These are phyloP conservation scores for Aspergillus affinis DNA, from an alignment of 495 filamentous ascomycete genomes.

Conservation along the genomic window DNA sequence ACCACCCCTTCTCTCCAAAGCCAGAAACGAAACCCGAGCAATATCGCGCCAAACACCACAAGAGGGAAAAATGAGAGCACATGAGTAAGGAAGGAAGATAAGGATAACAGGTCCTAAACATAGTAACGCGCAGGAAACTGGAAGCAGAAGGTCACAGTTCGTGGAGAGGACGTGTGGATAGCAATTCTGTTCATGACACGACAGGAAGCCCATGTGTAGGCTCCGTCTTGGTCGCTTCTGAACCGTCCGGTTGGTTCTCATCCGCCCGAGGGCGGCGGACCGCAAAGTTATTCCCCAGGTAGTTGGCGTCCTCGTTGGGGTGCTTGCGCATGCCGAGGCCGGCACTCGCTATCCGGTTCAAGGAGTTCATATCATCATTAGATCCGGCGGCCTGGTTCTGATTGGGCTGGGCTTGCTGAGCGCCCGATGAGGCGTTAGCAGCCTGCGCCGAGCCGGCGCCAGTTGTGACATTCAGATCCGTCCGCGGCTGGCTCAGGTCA, in stretches of 20 bases:
- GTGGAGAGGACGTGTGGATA: neutral
- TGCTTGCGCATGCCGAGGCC: conserved; percentile 50
- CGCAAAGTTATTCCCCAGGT: conserved; percentile 34
- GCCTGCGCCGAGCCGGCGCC: conserved; percentile 20
- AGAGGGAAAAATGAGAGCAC: neutral
- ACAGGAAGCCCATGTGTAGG: conserved; percentile 33
- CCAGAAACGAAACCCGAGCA: conserved; percentile 2
- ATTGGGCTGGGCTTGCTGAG: conserved; percentile 28
- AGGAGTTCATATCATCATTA: conserved; percentile 45
- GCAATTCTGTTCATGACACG: conserved; percentile 16
- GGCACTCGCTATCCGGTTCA: conserved; percentile 48
- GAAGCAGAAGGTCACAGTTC: neutral
- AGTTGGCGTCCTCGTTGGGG: conserved; percentile 35
- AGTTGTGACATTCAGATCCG: conserved; percentile 27
- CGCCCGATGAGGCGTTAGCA: conserved; percentile 11
- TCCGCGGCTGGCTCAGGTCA: conserved; percentile 46
- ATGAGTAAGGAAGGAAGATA: neutral
- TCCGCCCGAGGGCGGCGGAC: conserved; percentile 37
- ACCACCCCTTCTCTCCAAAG: conserved; percentile 4
- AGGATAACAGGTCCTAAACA: conserved; percentile 1
- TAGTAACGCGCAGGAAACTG: neutral
- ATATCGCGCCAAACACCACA: conserved; percentile 1
- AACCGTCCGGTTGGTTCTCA: conserved; percentile 29
- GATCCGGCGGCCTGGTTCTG: conserved; percentile 24
- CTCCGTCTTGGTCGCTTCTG: conserved; percentile 35